Conservation (phyloP, 177 flowering plant genomes). For the Vitis hybrid region DNA sequence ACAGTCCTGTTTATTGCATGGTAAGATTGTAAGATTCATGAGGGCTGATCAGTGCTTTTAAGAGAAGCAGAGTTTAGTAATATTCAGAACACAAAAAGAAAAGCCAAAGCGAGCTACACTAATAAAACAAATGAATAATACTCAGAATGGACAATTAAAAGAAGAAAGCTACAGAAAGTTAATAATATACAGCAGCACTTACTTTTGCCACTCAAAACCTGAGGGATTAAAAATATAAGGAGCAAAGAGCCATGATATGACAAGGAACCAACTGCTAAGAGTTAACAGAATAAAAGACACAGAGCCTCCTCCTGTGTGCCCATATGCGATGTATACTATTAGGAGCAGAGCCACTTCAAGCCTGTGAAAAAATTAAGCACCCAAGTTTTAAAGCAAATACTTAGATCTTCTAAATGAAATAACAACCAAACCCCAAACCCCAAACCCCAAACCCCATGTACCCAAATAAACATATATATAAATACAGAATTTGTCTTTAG, state of each 20-base stretch:
- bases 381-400: slow-evolving; percentile 2
- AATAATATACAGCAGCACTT: slow-evolving; percentile 22
- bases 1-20: slow-evolving; percentile 62
- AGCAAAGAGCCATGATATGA: slow-evolving; percentile 91
- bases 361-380: slow-evolving; percentile 35
- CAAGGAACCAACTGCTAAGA: slow-evolving; percentile 95
- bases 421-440: not conserved
- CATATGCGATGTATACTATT: slow-evolving; percentile 82
- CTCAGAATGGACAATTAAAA: not conserved
- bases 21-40: slow-evolving; percentile 2
- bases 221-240: slow-evolving; percentile 94
- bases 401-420: too few relatives aligned
- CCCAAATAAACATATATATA: not conserved
- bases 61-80: not conserved
- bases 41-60: not conserved
- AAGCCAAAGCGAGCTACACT: not conserved
- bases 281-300: slow-evolving; percentile 66
- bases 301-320: slow-evolving; percentile 67
- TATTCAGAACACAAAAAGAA: not conserved
- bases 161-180: not conserved
- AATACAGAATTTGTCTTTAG: not conserved
- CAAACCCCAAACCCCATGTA: not conserved
- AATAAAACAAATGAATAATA: not conserved
- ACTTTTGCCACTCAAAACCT: slow-evolving; percentile 99
- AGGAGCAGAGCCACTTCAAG: slow-evolving; percentile 91